These are phyloP conservation scores for Nemania serpens DNA, from an alignment of 2,329 filamentous ascomycete species.

Conservation along the genomic window DNA sequence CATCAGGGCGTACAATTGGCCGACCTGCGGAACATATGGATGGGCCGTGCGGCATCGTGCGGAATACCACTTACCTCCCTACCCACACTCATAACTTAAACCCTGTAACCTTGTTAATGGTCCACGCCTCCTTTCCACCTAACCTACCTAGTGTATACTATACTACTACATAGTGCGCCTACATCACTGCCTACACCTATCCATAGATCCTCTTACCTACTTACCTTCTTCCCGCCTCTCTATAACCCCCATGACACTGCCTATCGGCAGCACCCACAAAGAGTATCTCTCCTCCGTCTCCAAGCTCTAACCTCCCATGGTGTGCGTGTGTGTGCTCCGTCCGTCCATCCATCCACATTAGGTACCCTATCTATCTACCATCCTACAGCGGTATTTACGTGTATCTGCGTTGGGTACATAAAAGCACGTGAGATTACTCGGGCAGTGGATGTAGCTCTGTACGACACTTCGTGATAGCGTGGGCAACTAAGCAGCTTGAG, in stretches of 20 bases:
- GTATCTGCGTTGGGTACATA: not conserved
- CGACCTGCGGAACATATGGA: slow-evolving; percentile 27
- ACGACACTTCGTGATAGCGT: not conserved
- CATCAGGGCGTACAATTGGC: slow-evolving; percentile 27
- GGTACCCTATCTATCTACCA: not conserved
- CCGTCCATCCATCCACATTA: slow-evolving; percentile 5
- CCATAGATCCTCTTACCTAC: not conserved
- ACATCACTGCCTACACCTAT: too few species aligned
- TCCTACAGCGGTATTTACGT: not conserved
- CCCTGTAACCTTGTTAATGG: not conserved
- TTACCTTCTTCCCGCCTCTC: not conserved
- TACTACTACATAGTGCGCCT: too few species aligned
- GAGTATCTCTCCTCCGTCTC: slow-evolving; percentile 11
- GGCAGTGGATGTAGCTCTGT: not conserved
- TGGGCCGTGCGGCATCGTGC: slow-evolving; percentile 29
- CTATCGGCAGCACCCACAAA: slow-evolving; percentile 7
- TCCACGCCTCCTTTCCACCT: not conserved
- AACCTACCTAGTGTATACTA: not conserved
- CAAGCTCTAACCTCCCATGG: slow-evolving; percentile 5
- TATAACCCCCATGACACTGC: not conserved
- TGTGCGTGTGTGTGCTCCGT: not conserved
- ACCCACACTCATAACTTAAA: not conserved
- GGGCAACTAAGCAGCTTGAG: not conserved
- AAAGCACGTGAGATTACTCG: not conserved
- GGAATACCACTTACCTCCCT: slow-evolving; percentile 23